Evolutionary conservation across 108 stramenopile genomes (phyloP).

Genomic region (Nitzschia sp.): DNA sequence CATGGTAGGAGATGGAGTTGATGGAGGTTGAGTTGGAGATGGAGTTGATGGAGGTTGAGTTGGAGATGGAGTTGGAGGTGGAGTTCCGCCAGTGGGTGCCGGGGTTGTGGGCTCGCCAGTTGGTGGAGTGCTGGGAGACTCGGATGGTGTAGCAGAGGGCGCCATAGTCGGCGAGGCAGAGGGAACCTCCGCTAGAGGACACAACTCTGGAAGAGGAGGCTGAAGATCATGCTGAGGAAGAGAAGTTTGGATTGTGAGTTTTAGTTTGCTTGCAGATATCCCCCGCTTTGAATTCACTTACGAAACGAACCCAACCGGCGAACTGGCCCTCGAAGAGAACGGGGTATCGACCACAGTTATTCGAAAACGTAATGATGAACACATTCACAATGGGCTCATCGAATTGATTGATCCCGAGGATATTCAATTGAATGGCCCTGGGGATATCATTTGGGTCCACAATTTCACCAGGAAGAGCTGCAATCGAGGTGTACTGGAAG

Average conservation of each 20-base stretch:
- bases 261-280: neutral
- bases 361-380: constrained; percentile 31
- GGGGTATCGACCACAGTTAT: constrained; percentile 36
- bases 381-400: constrained; percentile 36
- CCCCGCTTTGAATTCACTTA: constrained; percentile 17
- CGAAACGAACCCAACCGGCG: constrained; percentile 42
- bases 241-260: neutral
- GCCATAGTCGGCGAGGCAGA: constrained; percentile 4
- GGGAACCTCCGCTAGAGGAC: constrained; percentile 20
- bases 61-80: neutral
- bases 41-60: neutral
- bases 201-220: constrained; percentile 25
- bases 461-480: constrained; percentile 34
- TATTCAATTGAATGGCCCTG: constrained; percentile 43
- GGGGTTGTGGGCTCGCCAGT: neutral
- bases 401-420: constrained; percentile 31
- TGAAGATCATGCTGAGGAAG: constrained; percentile 28
- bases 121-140: constrained; percentile 6
- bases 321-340: constrained; percentile 37
- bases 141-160: constrained; percentile 1
- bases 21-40: constrained; percentile 3
- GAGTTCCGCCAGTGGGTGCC: neutral
- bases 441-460: constrained; percentile 32
- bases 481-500: constrained; percentile 31
- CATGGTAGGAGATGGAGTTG: constrained; percentile 4